Evolutionary conservation across 2,329 filamentous ascomycete genomes (phyloP).

Genomic region (Phyllosticta ampelicida): DNA sequence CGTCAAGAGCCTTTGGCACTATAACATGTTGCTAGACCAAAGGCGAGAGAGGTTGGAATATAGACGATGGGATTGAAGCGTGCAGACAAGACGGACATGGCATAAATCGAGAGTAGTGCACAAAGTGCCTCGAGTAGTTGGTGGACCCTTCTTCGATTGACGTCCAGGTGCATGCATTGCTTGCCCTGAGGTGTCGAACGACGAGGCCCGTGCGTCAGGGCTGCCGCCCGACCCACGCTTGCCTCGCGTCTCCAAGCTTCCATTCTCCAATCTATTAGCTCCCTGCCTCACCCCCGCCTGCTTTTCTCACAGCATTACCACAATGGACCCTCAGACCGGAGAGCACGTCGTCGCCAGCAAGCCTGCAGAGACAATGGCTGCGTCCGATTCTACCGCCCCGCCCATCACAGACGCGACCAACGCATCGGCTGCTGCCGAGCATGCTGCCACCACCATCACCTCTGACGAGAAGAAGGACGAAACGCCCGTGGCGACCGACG

Average conservation of each 20-base stretch:
- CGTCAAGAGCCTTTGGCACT: background rate
- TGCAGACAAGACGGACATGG: no score
- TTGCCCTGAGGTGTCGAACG: no score
- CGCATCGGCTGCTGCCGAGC: background rate
- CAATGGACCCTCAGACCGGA: background rate
- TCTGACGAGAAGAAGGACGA: background rate
- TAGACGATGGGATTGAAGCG: background rate
- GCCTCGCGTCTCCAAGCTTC: background rate
- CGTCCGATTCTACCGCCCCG: background rate
- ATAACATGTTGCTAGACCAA: background rate
- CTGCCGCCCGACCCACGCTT: background rate
- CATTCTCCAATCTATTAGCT: slow-evolving; percentile 6
- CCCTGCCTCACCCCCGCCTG: background rate
- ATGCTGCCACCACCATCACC: background rate
- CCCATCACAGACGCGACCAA: background rate
- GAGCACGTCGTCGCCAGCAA: background rate
- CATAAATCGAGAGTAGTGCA: no score
- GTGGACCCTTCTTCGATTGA: background rate
- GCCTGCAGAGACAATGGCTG: background rate
- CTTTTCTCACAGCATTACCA: background rate
- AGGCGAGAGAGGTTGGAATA: background rate
- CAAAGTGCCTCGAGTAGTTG: background rate
- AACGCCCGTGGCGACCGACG: background rate
- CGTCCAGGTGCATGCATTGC: background rate
- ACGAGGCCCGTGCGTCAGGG: background rate